Percentiles rank a stretch among this genome's conserved stretches.
These are phyloP conservation scores for Debaryomyces prosopidis DNA, from an alignment of 805 yeast species.

Conservation along the genomic window DNA sequence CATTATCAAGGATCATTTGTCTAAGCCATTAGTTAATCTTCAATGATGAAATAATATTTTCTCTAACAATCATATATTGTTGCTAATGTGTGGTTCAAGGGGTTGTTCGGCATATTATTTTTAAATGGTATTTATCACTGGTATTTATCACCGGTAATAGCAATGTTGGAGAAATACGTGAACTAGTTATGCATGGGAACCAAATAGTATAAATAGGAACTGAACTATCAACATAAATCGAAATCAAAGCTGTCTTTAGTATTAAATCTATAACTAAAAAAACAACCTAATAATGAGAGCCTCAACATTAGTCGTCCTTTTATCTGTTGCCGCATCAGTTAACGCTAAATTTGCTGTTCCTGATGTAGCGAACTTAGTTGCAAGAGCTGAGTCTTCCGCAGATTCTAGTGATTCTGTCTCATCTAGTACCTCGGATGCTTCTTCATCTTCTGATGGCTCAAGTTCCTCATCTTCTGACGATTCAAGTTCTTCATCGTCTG, in stretches of 20 bases:
- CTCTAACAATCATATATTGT: too few relatives aligned
- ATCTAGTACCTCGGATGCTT: background rate
- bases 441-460: constrained; percentile 1
- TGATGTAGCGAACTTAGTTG: background rate
- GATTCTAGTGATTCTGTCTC: constrained; percentile 4
- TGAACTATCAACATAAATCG: too few relatives aligned
- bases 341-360: constrained; percentile 8
- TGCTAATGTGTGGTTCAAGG: too few relatives aligned
- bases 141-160: too few relatives aligned
- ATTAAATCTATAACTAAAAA: background rate
- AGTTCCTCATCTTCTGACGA: constrained; percentile 4
- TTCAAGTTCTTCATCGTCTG: constrained; percentile 3
- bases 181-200: too few relatives aligned
- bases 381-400: constrained; percentile 6
- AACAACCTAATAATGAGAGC: constrained; percentile 8
- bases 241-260: background rate
- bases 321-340: constrained; percentile 13
- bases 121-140: too few relatives aligned
- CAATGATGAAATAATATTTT: too few relatives aligned
- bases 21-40: too few relatives aligned
- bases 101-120: too few relatives aligned
- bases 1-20: too few relatives aligned
- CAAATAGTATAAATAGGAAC: too few relatives aligned
- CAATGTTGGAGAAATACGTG: too few relatives aligned
- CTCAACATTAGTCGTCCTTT: constrained; percentile 12